Base-by-base conservation (phyloP, 1,284 basidiomycete species). In the Austroboletus novae-zelandiae region DNA sequence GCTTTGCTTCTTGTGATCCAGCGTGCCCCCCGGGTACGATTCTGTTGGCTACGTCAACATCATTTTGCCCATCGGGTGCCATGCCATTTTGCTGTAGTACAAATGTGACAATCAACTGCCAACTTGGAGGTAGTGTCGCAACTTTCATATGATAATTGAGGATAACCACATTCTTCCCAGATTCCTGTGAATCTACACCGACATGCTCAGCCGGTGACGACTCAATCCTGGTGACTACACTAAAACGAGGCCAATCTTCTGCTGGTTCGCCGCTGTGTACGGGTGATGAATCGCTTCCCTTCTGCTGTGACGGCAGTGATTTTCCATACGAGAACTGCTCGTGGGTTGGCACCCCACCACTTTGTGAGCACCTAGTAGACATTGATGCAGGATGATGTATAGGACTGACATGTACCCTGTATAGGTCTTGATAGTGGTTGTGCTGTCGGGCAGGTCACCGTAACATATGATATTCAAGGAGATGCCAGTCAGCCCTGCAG, bases 241-340 rank as follows among this genome's bases (percentile, higher is more conserved):
- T 40, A 29, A 23, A 40, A 32, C 25, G 23, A 11, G 43, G 43
- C 14, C 27, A 27, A 11, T 5, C 4, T 34, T 5, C 32, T 34
- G 11, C 9, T 13, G 14, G 32, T 13, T 5, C 32, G 9, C 15
- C 32, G 32, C 32, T 15, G 14, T 34, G 32, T 15, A 34, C 14
- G 15, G 32, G 11, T 15, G 32, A 14, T 5, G 32, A 34, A 13
- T 40, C 45, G 8, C 39, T 32, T 17, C 18, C 45, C 5, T 46
- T 46, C 45, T 46, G 45, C 25, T 46, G 45, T 11, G 27, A 40
- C n/a, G 36, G 17, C 8, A 31, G 37, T 7, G 45, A 46, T 36
- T 46, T 46, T 17, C 45, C 45, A 14, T 46, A 46, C 18, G 25
- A 46, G 5, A 46, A 46, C 11, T 46, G 45, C 29, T 13, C 36